Base-by-base conservation (phyloP, 2,329 filamentous ascomycete species). In the Calonectria hawksworthii region DNA sequence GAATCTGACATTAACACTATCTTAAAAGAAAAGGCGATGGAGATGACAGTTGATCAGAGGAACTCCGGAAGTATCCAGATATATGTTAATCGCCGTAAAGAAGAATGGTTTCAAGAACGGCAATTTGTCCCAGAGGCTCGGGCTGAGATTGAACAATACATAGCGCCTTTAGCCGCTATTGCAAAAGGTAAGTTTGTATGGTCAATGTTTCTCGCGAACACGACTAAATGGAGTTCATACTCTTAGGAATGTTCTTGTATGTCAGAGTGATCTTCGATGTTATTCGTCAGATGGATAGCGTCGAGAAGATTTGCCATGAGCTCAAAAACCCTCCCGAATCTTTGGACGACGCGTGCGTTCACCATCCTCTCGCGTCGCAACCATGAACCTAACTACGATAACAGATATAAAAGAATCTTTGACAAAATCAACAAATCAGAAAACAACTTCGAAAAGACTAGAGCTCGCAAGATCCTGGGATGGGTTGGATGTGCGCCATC, bases 331-430 rank as follows among this genome's bases (percentile, higher is more conserved):
- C 73, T 75, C 73, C 73, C 11, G 52, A 69, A 18, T 32, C 61
- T 1, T 52, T 75, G 16, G 64, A 61, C 0, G 59, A 32, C 6
- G 73, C 70, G 70, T 73, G 47, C 51, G 72, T 47, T 3, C 34
- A 16, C 41, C 78, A 83, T 83, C 83, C 83, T 70, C 23, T 26
- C 16, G 1, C 14, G 23, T 1, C 9, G 16, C n/a, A 7, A 3
- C 8, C 23, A 3, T 32, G n/a, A 21, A 16, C 32, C 36, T 47
- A 30, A 30, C 10, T 32, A 54, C 18, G 5, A 28, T 32, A 18
- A 30, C 13, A 72, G 63, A 23, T 72, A 72, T 28, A 4, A 54
- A 14, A 28, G 70, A 10, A 61, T 72, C 8, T 59, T 72, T 1
- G 9, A 21, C 2, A 28, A 36, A 9, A 72, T 72, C 4, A 61